These are phyloP conservation scores for Plectosphaerella plurivora DNA, from an alignment of 2,329 filamentous ascomycete species.

Conservation along the genomic window DNA sequence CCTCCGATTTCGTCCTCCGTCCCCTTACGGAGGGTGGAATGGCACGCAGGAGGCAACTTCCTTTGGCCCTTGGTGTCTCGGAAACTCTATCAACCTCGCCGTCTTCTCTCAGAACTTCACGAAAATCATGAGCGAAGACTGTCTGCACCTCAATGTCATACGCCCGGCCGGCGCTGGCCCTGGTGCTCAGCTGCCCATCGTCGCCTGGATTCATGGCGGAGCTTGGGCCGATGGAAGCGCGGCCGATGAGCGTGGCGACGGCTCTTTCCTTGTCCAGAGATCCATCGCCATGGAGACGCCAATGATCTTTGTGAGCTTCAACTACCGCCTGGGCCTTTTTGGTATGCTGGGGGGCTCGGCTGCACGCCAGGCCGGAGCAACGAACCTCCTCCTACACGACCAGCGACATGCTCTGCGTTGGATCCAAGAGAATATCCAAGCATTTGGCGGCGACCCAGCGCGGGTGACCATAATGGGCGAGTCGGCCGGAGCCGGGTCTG, in stretches of 20 bases:
- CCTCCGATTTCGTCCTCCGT: conserved; percentile 32
- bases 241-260: conserved; percentile 49
- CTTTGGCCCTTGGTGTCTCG: conserved; percentile 41
- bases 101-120: not conserved
- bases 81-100: conserved; percentile 10
- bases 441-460: conserved; percentile 44
- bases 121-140: conserved; percentile 14
- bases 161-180: conserved; percentile 12
- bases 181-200: conserved; percentile 14
- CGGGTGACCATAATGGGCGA: conserved; percentile 43
- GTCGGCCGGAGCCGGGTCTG: not conserved
- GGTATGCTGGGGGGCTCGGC: conserved; percentile 39
- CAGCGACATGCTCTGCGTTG: conserved; percentile 42
- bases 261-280: conserved; percentile 51
- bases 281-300: conserved; percentile 36
- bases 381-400: conserved; percentile 33
- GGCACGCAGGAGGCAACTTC: conserved; percentile 32
- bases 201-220: conserved; percentile 29
- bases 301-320: conserved; percentile 40
- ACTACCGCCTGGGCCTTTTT: conserved; percentile 39
- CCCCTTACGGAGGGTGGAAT: conserved; percentile 1
- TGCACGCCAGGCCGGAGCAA: conserved; percentile 30
- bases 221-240: conserved; percentile 33
- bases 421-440: conserved; percentile 45
- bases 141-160: conserved; percentile 19